These are phyloP conservation scores for Mucor mucedo DNA, from an alignment of 371 early-diverging fungal species.

Conservation along the genomic window DNA sequence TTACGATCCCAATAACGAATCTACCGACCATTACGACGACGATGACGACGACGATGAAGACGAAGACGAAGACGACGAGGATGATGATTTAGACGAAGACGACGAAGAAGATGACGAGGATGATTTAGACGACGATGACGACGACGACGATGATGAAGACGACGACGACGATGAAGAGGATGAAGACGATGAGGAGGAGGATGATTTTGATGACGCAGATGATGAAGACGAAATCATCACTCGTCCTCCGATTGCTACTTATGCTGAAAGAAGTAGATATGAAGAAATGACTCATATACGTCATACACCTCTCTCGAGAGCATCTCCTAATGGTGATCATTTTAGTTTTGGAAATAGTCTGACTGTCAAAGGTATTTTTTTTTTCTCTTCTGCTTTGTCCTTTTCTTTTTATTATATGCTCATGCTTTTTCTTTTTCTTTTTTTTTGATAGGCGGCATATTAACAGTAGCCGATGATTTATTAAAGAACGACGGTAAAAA, in stretches of 20 bases:
- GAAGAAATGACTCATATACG: slow-evolving; percentile 36
- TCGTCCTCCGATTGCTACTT: slow-evolving; percentile 22
- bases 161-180: slow-evolving; percentile 59
- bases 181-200: slow-evolving; percentile 46
- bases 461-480: slow-evolving; percentile 91
- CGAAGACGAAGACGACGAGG: slow-evolving; percentile 33
- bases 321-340: slow-evolving; percentile 26
- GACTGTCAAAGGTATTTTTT: slow-evolving; percentile 59
- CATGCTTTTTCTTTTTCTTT: neutral
- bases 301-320: slow-evolving; percentile 21
- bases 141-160: slow-evolving; percentile 55
- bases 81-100: slow-evolving; percentile 30
- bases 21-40: slow-evolving; percentile 29
- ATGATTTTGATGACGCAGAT: slow-evolving; percentile 14
- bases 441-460: slow-evolving; percentile 66
- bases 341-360: slow-evolving; percentile 72
- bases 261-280: slow-evolving; percentile 29
- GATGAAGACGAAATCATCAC: slow-evolving; percentile 25
- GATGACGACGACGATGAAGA: slow-evolving; percentile 36
- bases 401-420: slow-evolving; percentile 33
- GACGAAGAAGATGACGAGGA: slow-evolving; percentile 41
- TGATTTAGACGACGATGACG: slow-evolving; percentile 57
- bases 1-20: slow-evolving; percentile 25
- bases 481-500: slow-evolving; percentile 91
- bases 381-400: slow-evolving; percentile 78